phyloP scores from a whole-genome alignment of 495 filamentous ascomycete genomes.

The Podospora conica region DNA sequence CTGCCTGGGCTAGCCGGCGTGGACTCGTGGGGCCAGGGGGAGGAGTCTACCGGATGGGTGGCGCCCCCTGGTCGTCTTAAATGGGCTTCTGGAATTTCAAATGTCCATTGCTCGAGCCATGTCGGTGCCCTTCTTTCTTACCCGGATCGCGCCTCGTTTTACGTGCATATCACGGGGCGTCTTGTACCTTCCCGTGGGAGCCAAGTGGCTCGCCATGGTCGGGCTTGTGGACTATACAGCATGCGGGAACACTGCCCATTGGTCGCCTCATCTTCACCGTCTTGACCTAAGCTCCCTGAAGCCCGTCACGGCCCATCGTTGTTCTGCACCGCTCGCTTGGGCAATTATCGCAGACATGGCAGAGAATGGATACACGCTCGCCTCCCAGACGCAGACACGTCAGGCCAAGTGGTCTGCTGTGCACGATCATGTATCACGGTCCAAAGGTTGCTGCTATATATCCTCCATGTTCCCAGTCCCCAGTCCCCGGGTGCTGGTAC shows the following conservation, averaged over 20 bases:
- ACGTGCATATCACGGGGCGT: neutral
- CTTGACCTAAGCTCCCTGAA: neutral
- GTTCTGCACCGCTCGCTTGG: neutral
- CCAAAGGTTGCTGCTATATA: neutral
- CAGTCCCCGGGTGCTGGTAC: neutral
- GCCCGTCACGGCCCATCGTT: neutral
- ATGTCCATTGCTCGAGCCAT: neutral
- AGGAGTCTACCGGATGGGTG: neutral
- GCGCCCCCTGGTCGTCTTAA: neutral
- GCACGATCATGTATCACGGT: neutral
- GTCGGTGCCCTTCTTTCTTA: neutral
- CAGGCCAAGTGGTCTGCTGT: neutral
- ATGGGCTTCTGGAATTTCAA: neutral
- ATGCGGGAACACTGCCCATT: neutral
- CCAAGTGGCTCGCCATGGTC: neutral
- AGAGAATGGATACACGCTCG: neutral
- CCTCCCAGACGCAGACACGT: neutral
- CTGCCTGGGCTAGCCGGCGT: neutral
- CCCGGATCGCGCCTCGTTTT: neutral
- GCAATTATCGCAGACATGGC: neutral
- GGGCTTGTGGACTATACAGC: neutral
- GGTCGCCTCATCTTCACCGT: neutral
- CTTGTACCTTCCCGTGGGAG: neutral
- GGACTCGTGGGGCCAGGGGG: neutral
- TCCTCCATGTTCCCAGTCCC: neutral